A percentile compares a stretch with the other conserved stretches of the same genome.
Evolutionary conservation across 2,329 filamentous ascomycete genomes (phyloP).

Genomic region (Talaromyces pinophilus): DNA sequence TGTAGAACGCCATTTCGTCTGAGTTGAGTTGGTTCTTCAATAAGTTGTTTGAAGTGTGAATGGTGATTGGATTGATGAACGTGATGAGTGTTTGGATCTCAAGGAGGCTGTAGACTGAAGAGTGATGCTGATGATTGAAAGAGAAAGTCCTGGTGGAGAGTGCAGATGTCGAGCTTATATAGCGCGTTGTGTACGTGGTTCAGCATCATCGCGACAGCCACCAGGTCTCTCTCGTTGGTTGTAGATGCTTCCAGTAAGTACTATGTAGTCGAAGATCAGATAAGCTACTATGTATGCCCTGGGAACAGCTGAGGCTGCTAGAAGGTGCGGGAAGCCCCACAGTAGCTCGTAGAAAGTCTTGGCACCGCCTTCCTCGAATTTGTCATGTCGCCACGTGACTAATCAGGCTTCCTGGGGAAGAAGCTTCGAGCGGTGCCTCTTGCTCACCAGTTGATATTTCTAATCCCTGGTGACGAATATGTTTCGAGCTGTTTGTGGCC

Average conservation of each 20-base stretch:
- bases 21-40: neutral
- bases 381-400: constrained; percentile 18
- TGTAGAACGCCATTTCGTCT: constrained; percentile 42
- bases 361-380: neutral
- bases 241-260: constrained; percentile 16
- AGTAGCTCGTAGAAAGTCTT: constrained; percentile 5
- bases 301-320: neutral
- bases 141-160: neutral
- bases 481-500: constrained; percentile 78
- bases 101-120: neutral
- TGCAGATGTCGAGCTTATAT: constrained; percentile 7
- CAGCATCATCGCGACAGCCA: neutral
- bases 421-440: neutral
- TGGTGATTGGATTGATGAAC: neutral
- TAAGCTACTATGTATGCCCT: neutral
- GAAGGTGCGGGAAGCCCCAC: constrained; percentile 19
- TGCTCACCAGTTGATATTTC: constrained; percentile 60
- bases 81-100: neutral
- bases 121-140: constrained; percentile 8
- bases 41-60: neutral
- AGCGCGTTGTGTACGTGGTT: constrained; percentile 2
- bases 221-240: neutral
- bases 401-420: neutral
- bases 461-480: constrained; percentile 78
- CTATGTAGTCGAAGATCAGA: neutral